A percentile compares a stretch with the other conserved stretches of the same genome.
phyloP scores from a whole-genome alignment of 331 rosid species.

The Ulmus americana region DNA sequence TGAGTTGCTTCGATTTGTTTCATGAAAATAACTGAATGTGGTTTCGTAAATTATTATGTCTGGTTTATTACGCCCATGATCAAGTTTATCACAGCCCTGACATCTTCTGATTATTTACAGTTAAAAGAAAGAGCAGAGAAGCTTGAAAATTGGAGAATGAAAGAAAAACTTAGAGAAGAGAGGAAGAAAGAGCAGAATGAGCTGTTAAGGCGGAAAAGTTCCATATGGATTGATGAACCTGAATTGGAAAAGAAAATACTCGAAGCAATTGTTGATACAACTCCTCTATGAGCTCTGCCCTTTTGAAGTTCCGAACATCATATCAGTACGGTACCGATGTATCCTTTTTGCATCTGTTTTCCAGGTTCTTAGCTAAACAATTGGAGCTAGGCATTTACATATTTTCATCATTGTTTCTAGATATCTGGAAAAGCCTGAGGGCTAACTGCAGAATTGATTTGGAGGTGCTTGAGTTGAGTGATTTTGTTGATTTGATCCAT shows the following conservation, averaged over 20 bases:
- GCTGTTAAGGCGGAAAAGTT: constrained; percentile 48
- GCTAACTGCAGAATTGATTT: not conserved
- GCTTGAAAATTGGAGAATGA: constrained; percentile 76
- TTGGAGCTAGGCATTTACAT: not conserved
- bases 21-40: too few species aligned
- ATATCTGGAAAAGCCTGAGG: not conserved
- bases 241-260: constrained; percentile 43
- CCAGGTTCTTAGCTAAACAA: not conserved
- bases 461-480: not conserved
- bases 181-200: constrained; percentile 60
- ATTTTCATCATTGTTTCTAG: constrained; percentile 4
- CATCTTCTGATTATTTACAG: constrained; percentile 27
- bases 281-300: constrained; percentile 28
- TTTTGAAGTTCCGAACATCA: not conserved
- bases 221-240: constrained; percentile 60
- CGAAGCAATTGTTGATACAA: constrained; percentile 24
- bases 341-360: not conserved
- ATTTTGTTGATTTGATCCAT: too few species aligned
- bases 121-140: constrained; percentile 81
- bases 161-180: constrained; percentile 36
- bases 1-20: too few species aligned
- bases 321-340: not conserved
- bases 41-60: not conserved
- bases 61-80: not conserved
- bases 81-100: not conserved